Evolutionary conservation across 495 filamentous ascomycete species (phyloP).

Genomic region (Aspergillus taichungensis): DNA sequence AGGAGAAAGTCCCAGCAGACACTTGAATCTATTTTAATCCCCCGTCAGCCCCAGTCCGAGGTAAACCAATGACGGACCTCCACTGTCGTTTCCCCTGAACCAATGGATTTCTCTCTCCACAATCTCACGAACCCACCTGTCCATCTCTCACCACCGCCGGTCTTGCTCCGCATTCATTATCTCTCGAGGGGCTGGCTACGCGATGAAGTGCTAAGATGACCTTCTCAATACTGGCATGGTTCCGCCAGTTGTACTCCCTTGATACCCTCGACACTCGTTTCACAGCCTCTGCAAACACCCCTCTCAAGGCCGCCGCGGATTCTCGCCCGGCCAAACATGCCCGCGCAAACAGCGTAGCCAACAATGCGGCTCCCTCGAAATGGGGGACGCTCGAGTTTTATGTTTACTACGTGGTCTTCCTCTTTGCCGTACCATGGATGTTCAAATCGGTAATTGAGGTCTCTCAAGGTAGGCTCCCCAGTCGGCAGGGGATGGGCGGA

Average conservation of each 20-base stretch:
- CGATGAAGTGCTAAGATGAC: slow-evolving; percentile 33
- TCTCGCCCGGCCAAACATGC: slow-evolving; percentile 33
- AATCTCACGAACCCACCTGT: not conserved
- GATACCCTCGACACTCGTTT: slow-evolving; percentile 93
- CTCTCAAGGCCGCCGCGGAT: slow-evolving; percentile 47
- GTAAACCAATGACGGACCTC: too few relatives aligned
- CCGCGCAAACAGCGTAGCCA: slow-evolving; percentile 37
- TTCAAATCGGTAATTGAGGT: slow-evolving; percentile 80
- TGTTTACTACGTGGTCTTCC: slow-evolving; percentile 67
- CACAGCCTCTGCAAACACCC: slow-evolving; percentile 59
- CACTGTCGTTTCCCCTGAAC: not conserved
- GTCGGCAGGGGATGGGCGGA: not conserved
- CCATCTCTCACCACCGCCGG: slow-evolving; percentile 2
- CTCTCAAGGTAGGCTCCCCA: slow-evolving; percentile 57
- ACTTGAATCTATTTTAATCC: too few relatives aligned
- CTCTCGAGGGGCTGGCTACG: slow-evolving; percentile 4
- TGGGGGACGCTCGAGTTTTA: slow-evolving; percentile 87
- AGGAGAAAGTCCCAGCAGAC: too few relatives aligned
- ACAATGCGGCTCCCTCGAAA: slow-evolving; percentile 46
- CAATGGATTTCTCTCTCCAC: not conserved
- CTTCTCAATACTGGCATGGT: slow-evolving; percentile 12
- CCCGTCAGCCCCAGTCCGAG: too few relatives aligned
- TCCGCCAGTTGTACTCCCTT: slow-evolving; percentile 38
- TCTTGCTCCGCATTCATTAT: not conserved
- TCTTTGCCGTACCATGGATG: slow-evolving; percentile 70